A percentile compares a stretch with the other conserved stretches of the same genome.
These are phyloP conservation scores for Talaromyces wortmannii DNA, from an alignment of 495 filamentous ascomycete genomes.

Conservation along the genomic window DNA sequence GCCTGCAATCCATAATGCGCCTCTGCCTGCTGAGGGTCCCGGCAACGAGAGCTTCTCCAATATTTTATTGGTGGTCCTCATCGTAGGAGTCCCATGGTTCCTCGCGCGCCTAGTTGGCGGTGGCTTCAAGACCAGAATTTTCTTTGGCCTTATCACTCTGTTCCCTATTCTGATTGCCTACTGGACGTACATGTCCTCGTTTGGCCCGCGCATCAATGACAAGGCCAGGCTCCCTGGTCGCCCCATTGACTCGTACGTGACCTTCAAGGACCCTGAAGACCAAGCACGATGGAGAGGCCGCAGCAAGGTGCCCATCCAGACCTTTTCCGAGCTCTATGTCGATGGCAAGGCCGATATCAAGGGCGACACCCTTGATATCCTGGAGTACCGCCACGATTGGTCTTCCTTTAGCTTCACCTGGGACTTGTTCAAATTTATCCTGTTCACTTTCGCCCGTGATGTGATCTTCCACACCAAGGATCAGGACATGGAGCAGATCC, in stretches of 20 bases:
- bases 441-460: slow-evolving; percentile 68
- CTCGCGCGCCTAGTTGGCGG: slow-evolving; percentile 62
- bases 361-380: slow-evolving; percentile 67
- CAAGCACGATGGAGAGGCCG: slow-evolving; percentile 64
- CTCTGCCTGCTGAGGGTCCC: slow-evolving; percentile 69
- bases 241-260: slow-evolving; percentile 77
- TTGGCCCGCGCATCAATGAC: slow-evolving; percentile 69
- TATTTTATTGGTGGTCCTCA: slow-evolving; percentile 45
- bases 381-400: slow-evolving; percentile 88
- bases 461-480: slow-evolving; percentile 72
- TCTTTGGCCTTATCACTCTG: slow-evolving; percentile 58
- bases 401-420: slow-evolving; percentile 74
- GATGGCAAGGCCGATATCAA: slow-evolving; percentile 81
- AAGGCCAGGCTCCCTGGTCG: slow-evolving; percentile 71
- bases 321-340: slow-evolving; percentile 88
- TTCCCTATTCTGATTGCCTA: slow-evolving; percentile 64
- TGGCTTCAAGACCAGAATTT: slow-evolving; percentile 63
- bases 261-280: slow-evolving; percentile 72
- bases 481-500: slow-evolving; percentile 84
- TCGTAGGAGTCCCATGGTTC: slow-evolving; percentile 58
- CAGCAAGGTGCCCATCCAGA: slow-evolving; percentile 79
- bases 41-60: slow-evolving; percentile 69
- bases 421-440: slow-evolving; percentile 60
- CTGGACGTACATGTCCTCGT: slow-evolving; percentile 61
- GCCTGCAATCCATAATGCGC: slow-evolving; percentile 72